Evolutionary conservation across 495 filamentous ascomycete genomes (phyloP).

Genomic region (Jackrogersella multiformis): DNA sequence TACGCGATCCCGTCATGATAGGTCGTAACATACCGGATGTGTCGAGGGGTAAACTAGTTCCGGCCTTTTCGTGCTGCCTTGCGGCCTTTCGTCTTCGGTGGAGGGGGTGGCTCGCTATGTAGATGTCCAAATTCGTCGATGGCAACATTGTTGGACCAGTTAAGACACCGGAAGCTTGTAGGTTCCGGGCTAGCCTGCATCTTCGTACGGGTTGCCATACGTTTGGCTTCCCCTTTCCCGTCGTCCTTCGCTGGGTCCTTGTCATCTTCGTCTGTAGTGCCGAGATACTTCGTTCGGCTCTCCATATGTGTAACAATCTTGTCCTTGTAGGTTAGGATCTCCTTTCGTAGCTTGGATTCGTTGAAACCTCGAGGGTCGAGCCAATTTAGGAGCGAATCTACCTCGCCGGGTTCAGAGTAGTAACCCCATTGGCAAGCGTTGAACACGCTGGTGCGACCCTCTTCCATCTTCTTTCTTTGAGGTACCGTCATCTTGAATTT

Average conservation of each 20-base stretch:
- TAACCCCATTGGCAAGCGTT: conserved; percentile 89
- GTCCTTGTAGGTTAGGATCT: conserved; percentile 78
- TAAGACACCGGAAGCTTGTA: conserved; percentile 72
- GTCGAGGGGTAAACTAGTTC: neutral
- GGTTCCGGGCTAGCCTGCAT: conserved; percentile 61
- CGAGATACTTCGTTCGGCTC: conserved; percentile 75
- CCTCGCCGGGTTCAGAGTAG: conserved; percentile 77
- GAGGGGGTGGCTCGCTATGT: conserved; percentile 79
- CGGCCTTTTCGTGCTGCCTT: conserved; percentile 36
- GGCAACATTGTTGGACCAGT: conserved; percentile 84
- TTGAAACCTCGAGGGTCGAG: conserved; percentile 84
- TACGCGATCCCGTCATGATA: neutral
- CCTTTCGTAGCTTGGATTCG: conserved; percentile 85
- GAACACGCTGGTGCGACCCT: conserved; percentile 80
- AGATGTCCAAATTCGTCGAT: conserved; percentile 80
- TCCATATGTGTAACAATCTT: conserved; percentile 84
- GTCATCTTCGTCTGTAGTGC: conserved; percentile 51
- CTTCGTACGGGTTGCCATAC: conserved; percentile 81
- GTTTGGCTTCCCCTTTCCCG: conserved; percentile 57
- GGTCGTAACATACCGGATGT: neutral
- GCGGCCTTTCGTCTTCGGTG: conserved; percentile 52
- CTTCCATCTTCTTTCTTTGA: conserved; percentile 86
- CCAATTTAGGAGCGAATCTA: conserved; percentile 86
- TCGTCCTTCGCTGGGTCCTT: conserved; percentile 65
- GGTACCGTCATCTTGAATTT: conserved; percentile 82